Evolutionary conservation across 257 asterid species (phyloP), one percentile per base, ranked within the genome.

Genomic region (Solanum lycopersicoides): DNA sequence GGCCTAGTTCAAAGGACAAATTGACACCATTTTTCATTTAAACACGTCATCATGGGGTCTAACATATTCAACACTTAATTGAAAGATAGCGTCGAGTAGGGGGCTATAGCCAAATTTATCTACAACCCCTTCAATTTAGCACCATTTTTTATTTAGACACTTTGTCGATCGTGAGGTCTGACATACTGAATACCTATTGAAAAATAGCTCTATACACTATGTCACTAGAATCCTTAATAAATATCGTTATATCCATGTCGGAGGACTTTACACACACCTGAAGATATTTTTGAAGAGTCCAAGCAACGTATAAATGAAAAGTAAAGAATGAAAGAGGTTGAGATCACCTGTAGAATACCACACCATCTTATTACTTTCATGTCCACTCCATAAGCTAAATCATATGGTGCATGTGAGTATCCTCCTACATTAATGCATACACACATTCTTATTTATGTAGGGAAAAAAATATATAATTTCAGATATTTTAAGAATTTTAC

Each of bases 401-500:
- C 92, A 92, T 88, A 34, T 20, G 98, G 97, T 80, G 97, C 99
- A 88, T 96, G 98, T 82, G 99, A 95, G 86, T 96, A 96, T 15
- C 99, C 99, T 77, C 99, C 98, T 95, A 89, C 89, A 91, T 66
- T 63, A 65, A 66, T 72, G 23, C 56, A 86, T 45, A 39, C 15
- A 47, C 14, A 65, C 10, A 20, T 68, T 18, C 1, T 42, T 25
- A 18, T 5, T 18, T 74, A 16, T 47, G 41, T 85, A 60, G 25
- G 5, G 30, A 66, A 69, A 21, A 47, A 5, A 10, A 28, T 5
- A 37, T 71, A 10, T 72, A 14, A 3, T 28, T 63, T 32, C 50
- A 60, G 13, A 77, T 77, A 77, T 42, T 28, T 23, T 74, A 15
- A 37, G 21, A 35, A 32, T 15, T 8, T 72, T 34, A 71, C 14